Evolutionary conservation across 2,329 filamentous ascomycete genomes (phyloP).

Genomic region (Berkeleyomyces basicola): DNA sequence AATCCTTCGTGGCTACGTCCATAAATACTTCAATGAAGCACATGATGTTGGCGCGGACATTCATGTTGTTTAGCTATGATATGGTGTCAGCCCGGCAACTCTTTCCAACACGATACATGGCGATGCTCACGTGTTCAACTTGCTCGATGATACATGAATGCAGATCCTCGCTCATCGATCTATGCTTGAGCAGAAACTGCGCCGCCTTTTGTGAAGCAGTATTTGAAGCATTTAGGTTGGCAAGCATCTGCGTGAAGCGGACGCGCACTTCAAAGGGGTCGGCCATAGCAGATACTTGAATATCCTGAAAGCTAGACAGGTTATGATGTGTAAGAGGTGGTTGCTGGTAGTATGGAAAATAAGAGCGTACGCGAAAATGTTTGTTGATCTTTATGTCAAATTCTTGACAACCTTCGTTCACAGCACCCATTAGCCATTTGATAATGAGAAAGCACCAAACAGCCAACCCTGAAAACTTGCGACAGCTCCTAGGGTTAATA

Average conservation of each 20-base stretch:
- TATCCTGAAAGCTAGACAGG: too few relatives aligned
- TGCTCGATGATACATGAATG: conserved; percentile 96
- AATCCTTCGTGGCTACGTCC: conserved; percentile 63
- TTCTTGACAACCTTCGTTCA: too few relatives aligned
- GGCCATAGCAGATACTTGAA: conserved; percentile 26
- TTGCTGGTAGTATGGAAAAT: not conserved
- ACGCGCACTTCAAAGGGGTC: conserved; percentile 98
- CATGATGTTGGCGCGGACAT: conserved; percentile 95
- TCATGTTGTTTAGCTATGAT: conserved; percentile 63
- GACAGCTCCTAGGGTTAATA: not conserved
- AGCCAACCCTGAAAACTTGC: not conserved
- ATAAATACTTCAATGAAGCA: conserved; percentile 96
- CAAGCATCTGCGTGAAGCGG: conserved; percentile 81
- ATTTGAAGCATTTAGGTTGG: conserved; percentile 80
- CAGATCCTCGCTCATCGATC: conserved; percentile 89
- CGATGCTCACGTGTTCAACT: conserved; percentile 52
- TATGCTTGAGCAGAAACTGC: conserved; percentile 84
- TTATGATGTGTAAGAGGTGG: too few relatives aligned
- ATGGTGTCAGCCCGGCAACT: not conserved
- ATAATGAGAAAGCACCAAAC: too few relatives aligned
- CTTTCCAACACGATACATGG: not conserved
- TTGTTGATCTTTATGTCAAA: too few relatives aligned
- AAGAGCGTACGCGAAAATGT: too few relatives aligned
- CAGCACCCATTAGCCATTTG: too few relatives aligned
- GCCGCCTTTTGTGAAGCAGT: conserved; percentile 83